These are phyloP conservation scores for Schizochytrium sp. DNA, from an alignment of 108 stramenopile genomes.

Conservation along the genomic window DNA sequence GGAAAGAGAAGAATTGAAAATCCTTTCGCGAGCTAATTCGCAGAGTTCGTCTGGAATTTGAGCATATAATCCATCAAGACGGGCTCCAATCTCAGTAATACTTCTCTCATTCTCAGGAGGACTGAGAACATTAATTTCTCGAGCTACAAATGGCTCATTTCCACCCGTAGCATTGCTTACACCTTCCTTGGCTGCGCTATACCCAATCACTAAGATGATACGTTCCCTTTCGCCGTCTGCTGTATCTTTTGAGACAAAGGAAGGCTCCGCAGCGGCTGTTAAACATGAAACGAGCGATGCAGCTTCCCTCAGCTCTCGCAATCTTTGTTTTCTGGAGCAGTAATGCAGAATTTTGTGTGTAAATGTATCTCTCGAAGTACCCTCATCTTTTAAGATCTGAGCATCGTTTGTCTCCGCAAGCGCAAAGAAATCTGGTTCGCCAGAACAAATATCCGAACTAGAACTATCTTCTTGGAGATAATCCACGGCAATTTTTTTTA, in stretches of 20 bases:
- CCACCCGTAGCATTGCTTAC: neutral
- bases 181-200: neutral
- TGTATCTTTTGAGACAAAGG: neutral
- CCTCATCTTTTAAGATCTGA: slow-evolving; percentile 9
- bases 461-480: neutral
- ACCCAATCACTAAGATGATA: slow-evolving; percentile 56
- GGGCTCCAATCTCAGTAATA: slow-evolving; percentile 5
- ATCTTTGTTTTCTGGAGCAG: slow-evolving; percentile 34
- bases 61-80: slow-evolving; percentile 40
- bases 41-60: slow-evolving; percentile 46
- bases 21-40: slow-evolving; percentile 23
- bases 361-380: slow-evolving; percentile 19
- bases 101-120: neutral
- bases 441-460: neutral
- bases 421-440: slow-evolving; percentile 40
- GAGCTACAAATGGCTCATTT: neutral
- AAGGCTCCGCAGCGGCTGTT: neutral
- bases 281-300: slow-evolving; percentile 2
- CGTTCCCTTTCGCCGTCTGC: slow-evolving; percentile 42
- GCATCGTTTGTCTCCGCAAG: slow-evolving; percentile 25
- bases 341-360: slow-evolving; percentile 36
- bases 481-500: neutral
- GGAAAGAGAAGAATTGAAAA: slow-evolving; percentile 39
- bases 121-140: neutral
- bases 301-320: neutral